A percentile compares a stretch with the other conserved stretches of the same genome.
These are phyloP conservation scores for Mycothermus thermophilus DNA, from an alignment of 495 filamentous ascomycete genomes.

Conservation along the genomic window DNA sequence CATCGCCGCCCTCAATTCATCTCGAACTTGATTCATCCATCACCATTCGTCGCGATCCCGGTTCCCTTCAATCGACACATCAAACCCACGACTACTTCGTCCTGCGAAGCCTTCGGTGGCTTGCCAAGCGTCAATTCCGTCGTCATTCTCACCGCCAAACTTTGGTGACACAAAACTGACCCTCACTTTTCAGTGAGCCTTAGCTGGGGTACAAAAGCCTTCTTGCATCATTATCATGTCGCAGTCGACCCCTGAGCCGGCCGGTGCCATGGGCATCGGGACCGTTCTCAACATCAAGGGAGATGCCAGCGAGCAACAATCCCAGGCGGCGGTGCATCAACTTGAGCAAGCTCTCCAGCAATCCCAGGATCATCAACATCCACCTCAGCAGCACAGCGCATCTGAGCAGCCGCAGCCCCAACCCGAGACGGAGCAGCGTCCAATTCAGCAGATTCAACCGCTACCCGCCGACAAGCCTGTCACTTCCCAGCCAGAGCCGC, in stretches of 20 bases:
- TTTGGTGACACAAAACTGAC: background rate
- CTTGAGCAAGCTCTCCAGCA: slow-evolving; percentile 3
- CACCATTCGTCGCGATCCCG: background rate
- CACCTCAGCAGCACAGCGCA: slow-evolving; percentile 5
- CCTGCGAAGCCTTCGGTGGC: no score
- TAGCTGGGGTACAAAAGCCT: background rate
- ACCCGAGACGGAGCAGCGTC: slow-evolving; percentile 6
- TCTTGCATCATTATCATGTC: slow-evolving; percentile 12
- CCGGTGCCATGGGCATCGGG: slow-evolving; percentile 25
- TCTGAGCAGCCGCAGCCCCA: slow-evolving; percentile 9
- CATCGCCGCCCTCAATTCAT: no score
- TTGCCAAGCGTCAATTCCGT: background rate
- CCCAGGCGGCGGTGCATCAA: slow-evolving; percentile 10
- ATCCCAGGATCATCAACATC: slow-evolving; percentile 7
- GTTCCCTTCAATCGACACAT: background rate
- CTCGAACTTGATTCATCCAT: background rate
- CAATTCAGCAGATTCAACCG: slow-evolving; percentile 6
- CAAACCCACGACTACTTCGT: no score
- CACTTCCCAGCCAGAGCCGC: slow-evolving; percentile 57
- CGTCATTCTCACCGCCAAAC: slow-evolving; percentile 1
- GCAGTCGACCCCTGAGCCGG: slow-evolving; percentile 21
- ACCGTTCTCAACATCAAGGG: slow-evolving; percentile 24
- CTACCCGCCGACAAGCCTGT: slow-evolving; percentile 48
- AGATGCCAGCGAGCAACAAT: slow-evolving; percentile 1
- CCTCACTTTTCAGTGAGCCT: background rate